Percentiles rank a stretch among this genome's conserved stretches.
Conservation (phyloP, 441 rosid species). For the Omphalea diandra region DNA sequence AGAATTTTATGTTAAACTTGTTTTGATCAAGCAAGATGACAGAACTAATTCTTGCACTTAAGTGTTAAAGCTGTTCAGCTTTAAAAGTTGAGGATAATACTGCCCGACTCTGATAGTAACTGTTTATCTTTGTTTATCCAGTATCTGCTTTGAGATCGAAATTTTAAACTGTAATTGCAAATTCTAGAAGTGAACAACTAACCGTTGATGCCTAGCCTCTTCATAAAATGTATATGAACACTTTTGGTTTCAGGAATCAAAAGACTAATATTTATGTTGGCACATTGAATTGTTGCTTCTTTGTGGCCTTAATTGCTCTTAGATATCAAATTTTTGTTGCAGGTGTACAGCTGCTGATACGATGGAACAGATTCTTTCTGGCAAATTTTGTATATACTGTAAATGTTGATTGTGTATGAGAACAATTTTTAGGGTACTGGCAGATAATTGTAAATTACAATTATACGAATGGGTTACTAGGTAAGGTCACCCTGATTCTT, state of each 20-base stretch:
- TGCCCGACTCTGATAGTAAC: neutral
- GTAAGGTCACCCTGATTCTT: constrained; percentile 25
- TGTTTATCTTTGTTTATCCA: neutral
- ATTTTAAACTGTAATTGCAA: neutral
- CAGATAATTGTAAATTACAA: constrained; percentile 28
- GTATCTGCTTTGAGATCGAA: neutral
- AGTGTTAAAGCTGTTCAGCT: too few species aligned
- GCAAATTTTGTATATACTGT: constrained; percentile 41
- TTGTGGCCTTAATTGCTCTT: neutral
- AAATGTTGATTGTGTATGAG: constrained; percentile 21
- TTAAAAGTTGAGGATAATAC: neutral
- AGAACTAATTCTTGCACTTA: neutral
- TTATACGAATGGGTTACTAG: constrained; percentile 14
- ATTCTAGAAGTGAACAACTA: neutral
- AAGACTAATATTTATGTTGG: neutral
- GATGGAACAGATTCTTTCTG: constrained; percentile 35
- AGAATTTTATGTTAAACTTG: neutral
- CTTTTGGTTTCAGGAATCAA: neutral
- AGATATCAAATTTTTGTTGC: constrained; percentile 22
- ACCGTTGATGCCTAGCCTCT: neutral
- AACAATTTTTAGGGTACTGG: constrained; percentile 17
- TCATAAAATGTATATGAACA: neutral
- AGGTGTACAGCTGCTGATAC: constrained; percentile 39
- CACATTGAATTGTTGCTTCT: neutral
- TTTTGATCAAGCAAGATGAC: neutral